Base-by-base conservation (phyloP, 1,139 yeast species). In the Sugiyamaella pinicola region DNA sequence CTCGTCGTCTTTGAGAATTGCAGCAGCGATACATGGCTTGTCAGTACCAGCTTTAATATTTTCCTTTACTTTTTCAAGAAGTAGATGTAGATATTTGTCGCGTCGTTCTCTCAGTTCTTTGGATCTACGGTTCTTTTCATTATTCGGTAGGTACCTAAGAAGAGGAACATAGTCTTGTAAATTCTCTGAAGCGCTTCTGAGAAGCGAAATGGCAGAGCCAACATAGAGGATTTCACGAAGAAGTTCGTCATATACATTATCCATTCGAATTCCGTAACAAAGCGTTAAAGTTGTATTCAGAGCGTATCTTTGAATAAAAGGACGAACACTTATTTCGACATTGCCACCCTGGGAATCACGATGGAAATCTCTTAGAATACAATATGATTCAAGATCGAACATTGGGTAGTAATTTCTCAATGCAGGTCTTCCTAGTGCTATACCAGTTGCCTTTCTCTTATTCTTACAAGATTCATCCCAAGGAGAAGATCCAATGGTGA, bases 401-500 rank as follows among this genome's bases (percentile, higher is more conserved):
- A 77, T 62, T 0, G 57, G 58, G 13, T 72, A 65, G 50, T 72
- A 65, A 3, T 56, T 58, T 33, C 61, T 39, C 48, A 60, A 45
- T 8, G 58, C 62, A 22, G 62, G 61, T 19, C 64, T 72, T 57
- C 77, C 79, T 55, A 83, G 68, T 9, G 73, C 69, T 56, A 72
- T 72, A 0, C 83, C 74, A 35, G 83, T 69, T 12, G 75, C 73
- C 63, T 81, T 83, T 61, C 82, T 77, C 64, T 79, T 76, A 48
- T 67, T 70, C 56, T 74, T 71, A 61, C 74, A 84, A 1, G 82
- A 73, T 1, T 68, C 69, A 6, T 85, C 80, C 58, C 75, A 77
- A 1, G 90, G 89, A 0, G 88, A 83, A 0, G 88, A 81, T 0
- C 90, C 90, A 24, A 84, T 74, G 0, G 90, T 84, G 61, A 78